A percentile compares a stretch with the other conserved stretches of the same genome.
Conservation (phyloP, 495 filamentous ascomycete species). For the Coniosporium apollinis region DNA sequence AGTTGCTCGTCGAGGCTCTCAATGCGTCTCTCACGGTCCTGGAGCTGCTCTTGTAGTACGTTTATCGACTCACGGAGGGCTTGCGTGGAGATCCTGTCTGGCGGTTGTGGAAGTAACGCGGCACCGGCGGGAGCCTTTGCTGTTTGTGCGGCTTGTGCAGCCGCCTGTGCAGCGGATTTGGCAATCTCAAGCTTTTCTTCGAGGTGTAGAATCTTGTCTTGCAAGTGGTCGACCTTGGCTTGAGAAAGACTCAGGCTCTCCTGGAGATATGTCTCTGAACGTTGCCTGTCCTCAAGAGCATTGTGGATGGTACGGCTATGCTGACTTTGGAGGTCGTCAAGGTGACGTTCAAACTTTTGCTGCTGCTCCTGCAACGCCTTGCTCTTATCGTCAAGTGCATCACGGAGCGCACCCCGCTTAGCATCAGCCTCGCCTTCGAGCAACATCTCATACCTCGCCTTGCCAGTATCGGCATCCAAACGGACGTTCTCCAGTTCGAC, state of each 20-base stretch:
- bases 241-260: slow-evolving; percentile 62
- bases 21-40: slow-evolving; percentile 77
- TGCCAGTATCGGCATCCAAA: slow-evolving; percentile 56
- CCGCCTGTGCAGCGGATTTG: slow-evolving; percentile 76
- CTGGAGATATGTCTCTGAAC: slow-evolving; percentile 19
- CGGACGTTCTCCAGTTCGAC: slow-evolving; percentile 52
- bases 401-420: slow-evolving; percentile 32
- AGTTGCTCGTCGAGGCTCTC: slow-evolving; percentile 67
- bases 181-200: slow-evolving; percentile 84
- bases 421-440: slow-evolving; percentile 55
- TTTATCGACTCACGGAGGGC: slow-evolving; percentile 90
- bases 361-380: slow-evolving; percentile 49
- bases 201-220: slow-evolving; percentile 64
- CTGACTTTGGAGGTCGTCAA: slow-evolving; percentile 44
- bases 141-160: slow-evolving; percentile 63
- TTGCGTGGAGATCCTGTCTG: slow-evolving; percentile 81
- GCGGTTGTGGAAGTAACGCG: slow-evolving; percentile 32
- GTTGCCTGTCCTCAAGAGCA: slow-evolving; percentile 24
- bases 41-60: slow-evolving; percentile 89
- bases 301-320: slow-evolving; percentile 60
- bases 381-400: slow-evolving; percentile 43
- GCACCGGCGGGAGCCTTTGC: slow-evolving; percentile 30
- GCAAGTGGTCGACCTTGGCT: slow-evolving; percentile 60
- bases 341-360: slow-evolving; percentile 51
- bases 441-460: slow-evolving; percentile 55